Base-by-base conservation (phyloP, 2,329 filamentous ascomycete species). In the Helminthosporium solani region DNA sequence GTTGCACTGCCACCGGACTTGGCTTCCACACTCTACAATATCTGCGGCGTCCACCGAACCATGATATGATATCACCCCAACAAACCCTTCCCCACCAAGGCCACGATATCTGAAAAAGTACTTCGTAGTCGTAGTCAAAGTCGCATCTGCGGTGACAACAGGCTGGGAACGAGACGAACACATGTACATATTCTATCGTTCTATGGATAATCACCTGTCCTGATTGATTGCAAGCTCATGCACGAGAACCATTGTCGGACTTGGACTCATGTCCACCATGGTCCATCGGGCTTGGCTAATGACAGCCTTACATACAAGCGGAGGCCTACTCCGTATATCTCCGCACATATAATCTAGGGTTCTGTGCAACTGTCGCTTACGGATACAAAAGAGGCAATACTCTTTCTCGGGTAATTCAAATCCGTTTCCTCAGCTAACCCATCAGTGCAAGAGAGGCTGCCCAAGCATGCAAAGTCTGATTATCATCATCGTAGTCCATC, bases 261-360 rank as follows among this genome's bases (percentile, higher is more conserved):
- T 40, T 33, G 35, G 38, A 20, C 28, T 39, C 34, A 28, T 33
- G 19, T 27, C 30, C 12, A n/a, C n/a, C n/a, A n/a, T 21, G 7
- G 19, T 23, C 16, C 19, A 33, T 33, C 20, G 42, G 42, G 27
- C 27, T 25, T 20, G 35, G 31, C 33, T 18, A 11, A 18, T 15
- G 19, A 23, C 42, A 44, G 36, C 42, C 44, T 36, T 46, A 37
- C 33, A 14, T 27, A 45, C 36, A 28, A 34, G 42, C 36, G 38
- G 25, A 37, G 35, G 27, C 36, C 23, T 25, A 25, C 9, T 9
- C n/a, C n/a, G n/a, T n/a, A n/a, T n/a, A n/a, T n/a, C n/a, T n/a
- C n/a, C n/a, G n/a, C n/a, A n/a, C n/a, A n/a, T n/a, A n/a, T 9
- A 25, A 5, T 9, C 9, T 5, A 25, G 9, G 23, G 9, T 36